Evolutionary conservation across 2,329 filamentous ascomycete species (phyloP).

Genomic region (Chaetomiaceae sp.): DNA sequence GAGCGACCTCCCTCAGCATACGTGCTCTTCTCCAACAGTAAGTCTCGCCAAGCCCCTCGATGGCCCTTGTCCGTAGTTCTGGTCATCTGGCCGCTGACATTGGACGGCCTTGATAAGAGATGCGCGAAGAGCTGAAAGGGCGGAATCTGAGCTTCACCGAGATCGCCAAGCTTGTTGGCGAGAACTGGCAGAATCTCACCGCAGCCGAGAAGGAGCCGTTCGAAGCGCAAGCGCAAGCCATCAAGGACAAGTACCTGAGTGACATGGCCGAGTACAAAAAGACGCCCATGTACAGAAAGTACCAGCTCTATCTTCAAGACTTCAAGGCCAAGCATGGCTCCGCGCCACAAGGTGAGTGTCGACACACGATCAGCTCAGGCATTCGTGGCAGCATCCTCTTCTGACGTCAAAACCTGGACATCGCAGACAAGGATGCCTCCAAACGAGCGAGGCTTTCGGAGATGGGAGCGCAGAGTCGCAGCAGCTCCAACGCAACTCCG

Average conservation of each 20-base stretch:
- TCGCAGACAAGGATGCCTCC: slow-evolving; percentile 40
- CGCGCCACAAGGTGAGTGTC: slow-evolving; percentile 46
- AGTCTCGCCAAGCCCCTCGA: slow-evolving; percentile 30
- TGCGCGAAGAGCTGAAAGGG: slow-evolving; percentile 70
- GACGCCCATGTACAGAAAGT: slow-evolving; percentile 61
- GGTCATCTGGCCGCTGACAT: slow-evolving; percentile 6
- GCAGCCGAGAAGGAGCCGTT: slow-evolving; percentile 63
- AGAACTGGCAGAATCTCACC: slow-evolving; percentile 70
- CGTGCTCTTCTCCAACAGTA: slow-evolving; percentile 79
- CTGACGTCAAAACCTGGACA: slow-evolving; percentile 3
- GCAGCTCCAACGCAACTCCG: slow-evolving; percentile 37
- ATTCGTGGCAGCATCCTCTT: background rate
- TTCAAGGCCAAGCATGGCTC: slow-evolving; percentile 68
- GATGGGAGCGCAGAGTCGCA: slow-evolving; percentile 29
- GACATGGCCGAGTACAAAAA: slow-evolving; percentile 72
- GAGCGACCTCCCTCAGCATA: slow-evolving; percentile 77
- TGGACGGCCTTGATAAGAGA: slow-evolving; percentile 43
- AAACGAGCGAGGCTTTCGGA: slow-evolving; percentile 46
- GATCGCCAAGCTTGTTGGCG: slow-evolving; percentile 75
- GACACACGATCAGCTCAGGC: background rate
- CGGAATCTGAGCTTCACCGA: slow-evolving; percentile 75
- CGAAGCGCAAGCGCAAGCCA: slow-evolving; percentile 63
- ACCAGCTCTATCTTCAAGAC: slow-evolving; percentile 66
- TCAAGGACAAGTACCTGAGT: slow-evolving; percentile 72
- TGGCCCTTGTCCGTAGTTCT: background rate